Conservation (phyloP, 306 rosid genomes). For the Datisca glomerata region DNA sequence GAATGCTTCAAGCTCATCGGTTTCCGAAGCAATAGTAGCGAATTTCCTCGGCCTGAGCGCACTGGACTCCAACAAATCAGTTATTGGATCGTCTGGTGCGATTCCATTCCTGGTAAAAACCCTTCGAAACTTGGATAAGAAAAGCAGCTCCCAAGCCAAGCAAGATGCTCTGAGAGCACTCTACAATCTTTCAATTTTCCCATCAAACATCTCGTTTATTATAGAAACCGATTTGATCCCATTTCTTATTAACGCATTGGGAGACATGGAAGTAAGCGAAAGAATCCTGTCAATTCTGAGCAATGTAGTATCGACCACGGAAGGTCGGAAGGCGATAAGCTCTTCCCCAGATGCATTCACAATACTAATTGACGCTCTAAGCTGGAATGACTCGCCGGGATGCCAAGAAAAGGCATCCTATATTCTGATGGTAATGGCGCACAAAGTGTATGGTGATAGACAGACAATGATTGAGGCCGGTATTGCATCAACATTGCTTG, state of each 20-base stretch:
- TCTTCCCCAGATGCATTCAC: constrained; percentile 37
- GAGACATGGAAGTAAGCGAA: constrained; percentile 89
- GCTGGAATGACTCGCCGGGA: constrained; percentile 78
- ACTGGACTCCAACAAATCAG: constrained; percentile 70
- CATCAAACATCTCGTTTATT: constrained; percentile 42
- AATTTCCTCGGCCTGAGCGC: constrained; percentile 95
- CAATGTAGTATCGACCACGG: constrained; percentile 62
- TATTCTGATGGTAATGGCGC: constrained; percentile 94
- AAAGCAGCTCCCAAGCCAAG: constrained; percentile 44
- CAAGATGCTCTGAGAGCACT: constrained; percentile 87
- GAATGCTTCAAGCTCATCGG: constrained; percentile 32
- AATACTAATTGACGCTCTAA: constrained; percentile 57
- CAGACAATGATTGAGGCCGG: constrained; percentile 89
- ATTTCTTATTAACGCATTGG: constrained; percentile 38
- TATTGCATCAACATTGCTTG: constrained; percentile 66
- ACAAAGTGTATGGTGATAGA: constrained; percentile 68
- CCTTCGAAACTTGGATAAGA: constrained; percentile 26
- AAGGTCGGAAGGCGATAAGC: constrained; percentile 75
- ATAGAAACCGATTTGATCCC: constrained; percentile 65
- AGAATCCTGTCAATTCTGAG: constrained; percentile 59
- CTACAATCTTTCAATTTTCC: constrained; percentile 68
- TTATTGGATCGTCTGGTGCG: constrained; percentile 92
- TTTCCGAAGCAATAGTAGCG: constrained; percentile 74
- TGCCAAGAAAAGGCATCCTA: constrained; percentile 92
- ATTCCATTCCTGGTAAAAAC: constrained; percentile 62